A percentile compares a stretch with the other conserved stretches of the same genome.
phyloP scores from a whole-genome alignment of 1,284 basidiomycete species.

The Singerocomus inundabilis region DNA sequence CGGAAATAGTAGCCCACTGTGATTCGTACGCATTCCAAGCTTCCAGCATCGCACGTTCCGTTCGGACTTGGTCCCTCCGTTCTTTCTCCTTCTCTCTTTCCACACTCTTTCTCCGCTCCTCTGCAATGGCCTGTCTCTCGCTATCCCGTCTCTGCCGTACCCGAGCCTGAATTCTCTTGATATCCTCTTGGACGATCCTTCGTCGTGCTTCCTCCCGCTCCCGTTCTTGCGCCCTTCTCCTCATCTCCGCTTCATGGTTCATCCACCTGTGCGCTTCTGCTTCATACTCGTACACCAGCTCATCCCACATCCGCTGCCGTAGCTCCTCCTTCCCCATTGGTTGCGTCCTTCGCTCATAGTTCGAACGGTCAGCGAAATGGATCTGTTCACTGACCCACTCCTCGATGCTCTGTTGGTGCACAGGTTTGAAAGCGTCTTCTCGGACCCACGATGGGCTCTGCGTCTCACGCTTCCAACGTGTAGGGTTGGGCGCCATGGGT shows the following conservation, averaged over 20 bases:
- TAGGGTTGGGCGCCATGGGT: slow-evolving; percentile 17
- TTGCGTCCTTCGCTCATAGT: slow-evolving; percentile 23
- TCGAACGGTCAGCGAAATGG: slow-evolving; percentile 33
- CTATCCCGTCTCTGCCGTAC: slow-evolving; percentile 46
- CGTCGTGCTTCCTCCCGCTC: slow-evolving; percentile 42
- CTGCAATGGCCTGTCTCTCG: slow-evolving; percentile 43
- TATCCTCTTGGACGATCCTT: slow-evolving; percentile 46
- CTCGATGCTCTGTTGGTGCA: slow-evolving; percentile 51
- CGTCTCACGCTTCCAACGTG: slow-evolving; percentile 43
- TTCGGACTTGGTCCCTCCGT: slow-evolving; percentile 38
- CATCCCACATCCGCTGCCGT: slow-evolving; percentile 47
- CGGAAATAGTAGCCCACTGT: slow-evolving; percentile 51
- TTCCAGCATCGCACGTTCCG: slow-evolving; percentile 42
- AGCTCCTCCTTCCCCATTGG: slow-evolving; percentile 29
- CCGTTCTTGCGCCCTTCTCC: slow-evolving; percentile 40
- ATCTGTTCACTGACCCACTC: slow-evolving; percentile 59
- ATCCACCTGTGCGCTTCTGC: slow-evolving; percentile 52
- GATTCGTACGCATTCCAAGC: slow-evolving; percentile 63
- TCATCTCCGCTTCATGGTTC: slow-evolving; percentile 46
- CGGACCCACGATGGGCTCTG: slow-evolving; percentile 55
- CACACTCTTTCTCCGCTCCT: slow-evolving; percentile 34
- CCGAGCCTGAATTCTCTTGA: slow-evolving; percentile 45
- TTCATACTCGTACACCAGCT: slow-evolving; percentile 48
- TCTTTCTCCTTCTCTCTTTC: slow-evolving; percentile 33
- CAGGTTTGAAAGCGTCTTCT: slow-evolving; percentile 46